Percentiles rank a stretch among this genome's conserved stretches.
phyloP scores from a whole-genome alignment of 2,329 filamentous ascomycete species.

The Chrysosporium queenslandicum region DNA sequence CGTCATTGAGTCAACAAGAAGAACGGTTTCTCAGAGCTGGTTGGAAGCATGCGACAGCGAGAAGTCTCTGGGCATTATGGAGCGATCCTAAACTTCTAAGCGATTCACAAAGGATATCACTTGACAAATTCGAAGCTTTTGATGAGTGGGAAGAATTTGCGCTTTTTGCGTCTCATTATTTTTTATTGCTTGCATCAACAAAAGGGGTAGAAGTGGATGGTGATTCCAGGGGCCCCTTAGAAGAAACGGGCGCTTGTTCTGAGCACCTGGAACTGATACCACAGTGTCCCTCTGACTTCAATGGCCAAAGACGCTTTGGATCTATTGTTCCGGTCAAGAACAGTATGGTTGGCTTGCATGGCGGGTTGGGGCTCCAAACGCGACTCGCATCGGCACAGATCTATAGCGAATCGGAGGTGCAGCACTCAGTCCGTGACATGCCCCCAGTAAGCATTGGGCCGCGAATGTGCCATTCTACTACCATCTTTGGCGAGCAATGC shows the following conservation, averaged over 20 bases:
- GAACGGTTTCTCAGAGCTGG: slow-evolving; percentile 58
- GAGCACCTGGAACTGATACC: slow-evolving; percentile 15
- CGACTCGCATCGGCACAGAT: slow-evolving; percentile 41
- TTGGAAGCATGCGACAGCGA: slow-evolving; percentile 54
- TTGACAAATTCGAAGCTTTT: slow-evolving; percentile 71
- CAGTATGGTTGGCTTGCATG: slow-evolving; percentile 31
- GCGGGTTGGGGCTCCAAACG: slow-evolving; percentile 38
- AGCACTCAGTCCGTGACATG: slow-evolving; percentile 38
- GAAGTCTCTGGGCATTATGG: slow-evolving; percentile 78
- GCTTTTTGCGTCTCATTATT: slow-evolving; percentile 75
- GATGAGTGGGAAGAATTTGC: slow-evolving; percentile 96
- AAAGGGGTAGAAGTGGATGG: neutral
- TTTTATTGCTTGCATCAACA: slow-evolving; percentile 58
- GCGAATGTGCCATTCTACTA: slow-evolving; percentile 68
- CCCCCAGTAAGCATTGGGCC: slow-evolving; percentile 30
- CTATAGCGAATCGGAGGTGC: slow-evolving; percentile 40
- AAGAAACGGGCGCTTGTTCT: neutral
- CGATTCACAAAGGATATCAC: slow-evolving; percentile 45
- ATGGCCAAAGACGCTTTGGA: slow-evolving; percentile 51
- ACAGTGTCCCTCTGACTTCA: slow-evolving; percentile 26
- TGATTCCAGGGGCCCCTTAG: neutral
- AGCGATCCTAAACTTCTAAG: slow-evolving; percentile 56
- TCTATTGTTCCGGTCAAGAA: slow-evolving; percentile 40
- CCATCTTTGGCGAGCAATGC: slow-evolving; percentile 49
- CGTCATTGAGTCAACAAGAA: slow-evolving; percentile 54